Conservation (phyloP, 2,329 filamentous ascomycete species). For the Beauveria sp. region DNA sequence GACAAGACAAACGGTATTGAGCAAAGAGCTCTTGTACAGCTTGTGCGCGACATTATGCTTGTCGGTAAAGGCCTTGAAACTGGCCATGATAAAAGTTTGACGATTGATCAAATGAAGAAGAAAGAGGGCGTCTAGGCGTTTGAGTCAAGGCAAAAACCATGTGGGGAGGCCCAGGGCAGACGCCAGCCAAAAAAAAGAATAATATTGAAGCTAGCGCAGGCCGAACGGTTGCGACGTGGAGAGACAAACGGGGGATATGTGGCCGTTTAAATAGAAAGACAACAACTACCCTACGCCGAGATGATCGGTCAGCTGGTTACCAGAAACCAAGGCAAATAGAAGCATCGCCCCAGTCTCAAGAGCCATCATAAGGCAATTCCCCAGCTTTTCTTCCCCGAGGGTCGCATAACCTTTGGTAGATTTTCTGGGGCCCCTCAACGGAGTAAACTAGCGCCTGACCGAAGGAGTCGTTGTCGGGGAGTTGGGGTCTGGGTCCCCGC, state of each 20-base stretch:
- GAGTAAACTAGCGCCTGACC: background rate
- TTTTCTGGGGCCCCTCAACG: slow-evolving; percentile 1
- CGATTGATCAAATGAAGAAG: background rate
- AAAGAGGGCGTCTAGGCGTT: background rate
- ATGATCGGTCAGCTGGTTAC: background rate
- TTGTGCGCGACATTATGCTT: slow-evolving; percentile 36
- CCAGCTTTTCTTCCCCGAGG: slow-evolving; percentile 3
- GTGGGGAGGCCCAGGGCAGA: background rate
- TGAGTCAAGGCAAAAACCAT: background rate
- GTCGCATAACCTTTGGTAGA: background rate
- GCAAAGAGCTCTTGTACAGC: slow-evolving; percentile 46
- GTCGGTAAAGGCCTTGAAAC: slow-evolving; percentile 3
- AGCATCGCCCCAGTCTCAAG: background rate
- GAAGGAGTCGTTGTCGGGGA: background rate
- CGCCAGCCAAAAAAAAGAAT: background rate
- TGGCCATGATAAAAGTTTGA: background rate
- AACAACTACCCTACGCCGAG: background rate
- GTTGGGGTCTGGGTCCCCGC: background rate
- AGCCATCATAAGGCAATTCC: background rate
- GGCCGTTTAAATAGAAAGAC: background rate
- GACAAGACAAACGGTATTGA: slow-evolving; percentile 55
- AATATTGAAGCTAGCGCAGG: background rate
- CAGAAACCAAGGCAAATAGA: background rate
- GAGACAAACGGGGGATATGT: background rate
- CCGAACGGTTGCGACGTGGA: background rate